A percentile compares a stretch with the other conserved stretches of the same genome.
phyloP scores from a whole-genome alignment of 164 flowering plant genomes.

The Vitis labrusca region DNA sequence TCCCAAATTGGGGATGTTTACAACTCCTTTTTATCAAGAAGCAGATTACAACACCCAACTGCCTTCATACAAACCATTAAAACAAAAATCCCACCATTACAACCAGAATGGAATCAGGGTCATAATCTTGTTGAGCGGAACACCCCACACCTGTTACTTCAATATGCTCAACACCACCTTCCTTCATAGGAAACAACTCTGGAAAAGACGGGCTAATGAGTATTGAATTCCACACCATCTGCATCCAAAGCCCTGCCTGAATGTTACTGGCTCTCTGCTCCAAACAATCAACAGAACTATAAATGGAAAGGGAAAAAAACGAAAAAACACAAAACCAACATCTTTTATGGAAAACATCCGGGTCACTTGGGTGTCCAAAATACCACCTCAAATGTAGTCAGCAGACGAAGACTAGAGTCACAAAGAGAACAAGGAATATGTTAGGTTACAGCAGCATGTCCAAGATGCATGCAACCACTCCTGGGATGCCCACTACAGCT shows the following conservation, averaged over 20 bases:
- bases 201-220: too few relatives aligned
- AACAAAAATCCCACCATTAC: background rate
- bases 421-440: background rate
- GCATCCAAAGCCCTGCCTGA: too few relatives aligned
- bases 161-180: background rate
- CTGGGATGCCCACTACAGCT: background rate
- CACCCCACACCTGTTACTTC: constrained; percentile 1
- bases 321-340: background rate
- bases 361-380: constrained; percentile 1
- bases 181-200: background rate
- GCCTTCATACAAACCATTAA: background rate
- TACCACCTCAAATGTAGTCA: constrained; percentile 10
- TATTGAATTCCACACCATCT: too few relatives aligned
- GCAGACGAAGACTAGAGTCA: background rate
- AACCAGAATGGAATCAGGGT: background rate
- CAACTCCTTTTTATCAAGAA: background rate
- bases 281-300: background rate
- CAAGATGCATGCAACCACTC: background rate
- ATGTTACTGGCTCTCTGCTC: too few relatives aligned
- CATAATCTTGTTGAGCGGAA: too few relatives aligned
- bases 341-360: background rate
- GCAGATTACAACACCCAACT: background rate
- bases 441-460: background rate
- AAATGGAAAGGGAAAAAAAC: background rate
- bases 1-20: constrained; percentile 2